A percentile compares a stretch with the other conserved stretches of the same genome.
These are phyloP conservation scores for Clavariopsis aquatica DNA, from an alignment of 495 filamentous ascomycete genomes.

Conservation along the genomic window DNA sequence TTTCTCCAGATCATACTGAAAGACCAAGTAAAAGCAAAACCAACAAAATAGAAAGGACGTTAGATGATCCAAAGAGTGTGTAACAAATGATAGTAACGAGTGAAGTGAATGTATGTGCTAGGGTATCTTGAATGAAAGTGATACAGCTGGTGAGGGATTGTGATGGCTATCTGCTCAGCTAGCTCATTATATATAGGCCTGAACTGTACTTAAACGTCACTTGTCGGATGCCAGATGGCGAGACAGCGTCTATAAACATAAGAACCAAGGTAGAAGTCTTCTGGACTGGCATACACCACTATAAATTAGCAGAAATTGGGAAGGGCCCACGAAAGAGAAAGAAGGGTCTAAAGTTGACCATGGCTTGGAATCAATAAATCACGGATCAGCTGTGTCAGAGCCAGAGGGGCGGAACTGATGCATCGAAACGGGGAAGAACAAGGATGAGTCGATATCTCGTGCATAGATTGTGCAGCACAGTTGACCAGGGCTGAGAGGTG, in stretches of 20 bases:
- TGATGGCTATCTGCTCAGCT: neutral
- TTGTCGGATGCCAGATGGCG: neutral
- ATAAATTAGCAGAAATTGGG: neutral
- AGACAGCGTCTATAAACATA: neutral
- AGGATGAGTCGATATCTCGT: constrained; percentile 31
- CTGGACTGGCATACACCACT: neutral
- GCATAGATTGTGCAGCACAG: constrained; percentile 28
- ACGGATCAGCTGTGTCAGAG: constrained; percentile 5
- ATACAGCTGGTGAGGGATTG: too few relatives aligned
- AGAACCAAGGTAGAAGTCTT: neutral
- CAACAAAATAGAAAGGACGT: neutral
- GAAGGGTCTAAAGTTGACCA: neutral
- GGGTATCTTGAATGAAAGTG: neutral
- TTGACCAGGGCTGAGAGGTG: constrained; percentile 9
- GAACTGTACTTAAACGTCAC: neutral
- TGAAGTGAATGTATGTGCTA: neutral
- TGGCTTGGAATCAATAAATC: constrained; percentile 19
- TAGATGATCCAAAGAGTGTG: neutral
- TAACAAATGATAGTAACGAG: neutral
- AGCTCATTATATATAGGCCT: neutral
- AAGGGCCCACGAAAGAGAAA: neutral
- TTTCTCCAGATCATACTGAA: constrained; percentile 22
- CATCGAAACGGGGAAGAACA: constrained; percentile 12
- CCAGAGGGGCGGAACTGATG: constrained; percentile 7
- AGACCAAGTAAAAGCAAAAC: neutral